phyloP scores from a whole-genome alignment of 2,329 filamentous ascomycete genomes.

The Curvularia spicifera region DNA sequence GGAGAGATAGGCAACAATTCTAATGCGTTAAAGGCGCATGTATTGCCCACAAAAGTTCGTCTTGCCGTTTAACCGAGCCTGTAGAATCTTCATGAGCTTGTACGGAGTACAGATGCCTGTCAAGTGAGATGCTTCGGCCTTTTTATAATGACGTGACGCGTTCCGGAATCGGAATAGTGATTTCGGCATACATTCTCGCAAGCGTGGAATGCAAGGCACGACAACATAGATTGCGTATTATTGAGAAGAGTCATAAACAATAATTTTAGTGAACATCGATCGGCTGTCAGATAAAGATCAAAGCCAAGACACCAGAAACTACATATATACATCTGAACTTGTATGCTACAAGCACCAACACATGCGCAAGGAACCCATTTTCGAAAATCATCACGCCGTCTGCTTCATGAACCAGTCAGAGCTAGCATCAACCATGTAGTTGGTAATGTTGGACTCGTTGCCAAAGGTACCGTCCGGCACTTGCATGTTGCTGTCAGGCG shows the following conservation, averaged over 20 bases:
- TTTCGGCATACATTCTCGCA: conserved; percentile 1
- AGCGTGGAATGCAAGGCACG: not conserved
- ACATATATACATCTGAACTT: not conserved
- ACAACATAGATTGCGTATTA: not conserved
- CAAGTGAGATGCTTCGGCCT: not conserved
- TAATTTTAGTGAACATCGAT: not conserved
- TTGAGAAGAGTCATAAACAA: not conserved
- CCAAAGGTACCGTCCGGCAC: conserved; percentile 37
- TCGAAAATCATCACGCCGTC: conserved; percentile 14
- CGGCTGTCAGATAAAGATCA: not conserved
- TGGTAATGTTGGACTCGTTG: conserved; percentile 78
- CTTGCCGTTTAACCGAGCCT: not conserved
- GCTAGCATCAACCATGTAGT: conserved; percentile 76
- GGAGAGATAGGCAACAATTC: not conserved
- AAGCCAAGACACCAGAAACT: not conserved
- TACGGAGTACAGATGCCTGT: not conserved
- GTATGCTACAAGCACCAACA: not conserved
- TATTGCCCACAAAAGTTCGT: not conserved
- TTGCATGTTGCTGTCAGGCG: conserved; percentile 36
- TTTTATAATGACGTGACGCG: not conserved
- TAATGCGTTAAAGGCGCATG: not conserved
- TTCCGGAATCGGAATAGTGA: conserved; percentile 22
- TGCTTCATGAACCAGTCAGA: conserved; percentile 71
- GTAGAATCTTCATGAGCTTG: not conserved
- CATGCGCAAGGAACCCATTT: not conserved